Percentiles rank a stretch among this genome's conserved stretches.
phyloP scores from a whole-genome alignment of 2,329 filamentous ascomycete genomes.

The Venturia oleaginea region DNA sequence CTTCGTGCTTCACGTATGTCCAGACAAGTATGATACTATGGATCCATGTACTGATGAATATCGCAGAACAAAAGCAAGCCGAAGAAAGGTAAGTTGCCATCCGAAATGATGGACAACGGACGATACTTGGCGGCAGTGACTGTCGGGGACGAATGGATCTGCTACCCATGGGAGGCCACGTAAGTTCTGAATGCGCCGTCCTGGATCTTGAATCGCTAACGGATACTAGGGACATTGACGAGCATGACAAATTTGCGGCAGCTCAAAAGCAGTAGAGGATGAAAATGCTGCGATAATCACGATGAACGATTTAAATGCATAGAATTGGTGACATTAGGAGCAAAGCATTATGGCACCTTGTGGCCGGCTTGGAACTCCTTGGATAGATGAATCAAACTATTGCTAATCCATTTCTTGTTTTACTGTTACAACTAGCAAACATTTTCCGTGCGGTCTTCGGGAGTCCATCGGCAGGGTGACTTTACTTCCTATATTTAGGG shows the following conservation, averaged over 20 bases:
- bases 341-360: neutral
- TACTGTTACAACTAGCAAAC: neutral
- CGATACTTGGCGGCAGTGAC: slow-evolving; percentile 82
- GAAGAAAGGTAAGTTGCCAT: slow-evolving; percentile 82
- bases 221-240: slow-evolving; percentile 63
- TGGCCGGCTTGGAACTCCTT: neutral
- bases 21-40: neutral
- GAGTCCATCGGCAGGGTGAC: too few species aligned
- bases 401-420: neutral
- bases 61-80: slow-evolving; percentile 89
- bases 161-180: slow-evolving; percentile 96
- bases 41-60: slow-evolving; percentile 3
- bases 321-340: neutral
- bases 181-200: slow-evolving; percentile 29
- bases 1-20: slow-evolving; percentile 78
- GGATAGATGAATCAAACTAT: neutral
- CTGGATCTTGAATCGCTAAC: slow-evolving; percentile 19
- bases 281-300: neutral
- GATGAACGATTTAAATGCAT: neutral
- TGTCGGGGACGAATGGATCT: slow-evolving; percentile 93
- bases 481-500: too few species aligned
- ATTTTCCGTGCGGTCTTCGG: too few species aligned
- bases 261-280: slow-evolving; percentile 19
- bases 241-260: slow-evolving; percentile 68
- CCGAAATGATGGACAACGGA: slow-evolving; percentile 62